Base-by-base conservation (phyloP, 371 early-diverging fungal genomes). In the Gilbertella persicaria region DNA sequence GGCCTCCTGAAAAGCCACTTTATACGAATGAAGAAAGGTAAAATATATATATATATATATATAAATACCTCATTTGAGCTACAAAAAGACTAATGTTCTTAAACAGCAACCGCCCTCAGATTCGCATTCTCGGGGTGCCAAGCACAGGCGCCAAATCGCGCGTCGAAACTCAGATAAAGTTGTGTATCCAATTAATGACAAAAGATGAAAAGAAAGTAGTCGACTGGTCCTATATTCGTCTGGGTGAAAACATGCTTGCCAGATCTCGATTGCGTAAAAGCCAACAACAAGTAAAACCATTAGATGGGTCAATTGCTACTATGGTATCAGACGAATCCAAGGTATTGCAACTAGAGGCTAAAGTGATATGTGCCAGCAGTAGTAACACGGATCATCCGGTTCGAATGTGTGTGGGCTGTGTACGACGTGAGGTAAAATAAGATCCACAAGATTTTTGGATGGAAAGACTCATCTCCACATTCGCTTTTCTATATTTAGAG, bases 111-210 rank as follows among this genome's bases (percentile, higher is more conserved):
- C 21, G 41, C 21, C 48, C 53, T 16, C 40, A 62, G 33, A 78
- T 88, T 53, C 64, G 71, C 16, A 75, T 88, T 35, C 76, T 85
- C 29, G 93, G 92, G 6, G 79, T 92, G 12, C 86, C 91, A 16
- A 71, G 64, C 38, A 73, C 77, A 26, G 91, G 93, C 36, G 94
- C 93, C 25, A 90, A 92, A 66, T 93, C 93, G 20, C 75, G 94
- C 12, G 95, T 95, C 17, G 94, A 95, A 66, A 95, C 95, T 16
- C 95, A 94, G 70, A 90, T 92, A 65, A 92, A 91, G 51, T 72
- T 94, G 14, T 90, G 90, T 35, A 69, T 95, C 53, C 89, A 90
- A 58, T 72, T 95, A 26, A 79, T 86, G 10, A 84, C 84, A 26
- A 71, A 74, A 30, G 68, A 79, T 50, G 88, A 87, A 45, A 86